These are phyloP conservation scores for Ascochyta koolunga DNA, from an alignment of 2,329 filamentous ascomycete species.

Conservation along the genomic window DNA sequence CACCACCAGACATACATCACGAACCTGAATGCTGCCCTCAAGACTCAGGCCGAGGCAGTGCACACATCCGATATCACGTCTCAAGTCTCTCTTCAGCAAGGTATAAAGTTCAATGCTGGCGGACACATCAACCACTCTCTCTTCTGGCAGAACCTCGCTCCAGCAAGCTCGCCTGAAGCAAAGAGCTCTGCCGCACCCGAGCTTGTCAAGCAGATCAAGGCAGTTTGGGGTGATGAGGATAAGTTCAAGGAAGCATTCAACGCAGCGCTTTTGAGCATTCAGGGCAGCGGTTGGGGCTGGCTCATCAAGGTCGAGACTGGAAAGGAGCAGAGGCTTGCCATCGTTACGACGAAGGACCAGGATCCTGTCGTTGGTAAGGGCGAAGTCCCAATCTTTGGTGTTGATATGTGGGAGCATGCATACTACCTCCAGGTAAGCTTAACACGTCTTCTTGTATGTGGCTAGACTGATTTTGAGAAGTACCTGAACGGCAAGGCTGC, in stretches of 20 bases:
- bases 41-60: slow-evolving; percentile 64
- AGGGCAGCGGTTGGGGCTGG: slow-evolving; percentile 91
- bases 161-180: slow-evolving; percentile 64
- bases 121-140: slow-evolving; percentile 93
- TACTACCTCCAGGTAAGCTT: slow-evolving; percentile 76
- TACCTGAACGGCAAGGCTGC: slow-evolving; percentile 77
- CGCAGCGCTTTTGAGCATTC: slow-evolving; percentile 70
- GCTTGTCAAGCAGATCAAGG: slow-evolving; percentile 66
- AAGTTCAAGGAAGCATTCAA: slow-evolving; percentile 71
- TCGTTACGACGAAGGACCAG: slow-evolving; percentile 86
- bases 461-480: slow-evolving; percentile 46
- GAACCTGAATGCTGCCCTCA: slow-evolving; percentile 72
- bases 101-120: slow-evolving; percentile 86
- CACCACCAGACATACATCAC: slow-evolving; percentile 81
- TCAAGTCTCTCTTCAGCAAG: slow-evolving; percentile 71
- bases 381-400: slow-evolving; percentile 73
- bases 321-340: slow-evolving; percentile 60
- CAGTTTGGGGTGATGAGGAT: slow-evolving; percentile 72
- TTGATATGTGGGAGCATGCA: slow-evolving; percentile 95
- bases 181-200: slow-evolving; percentile 61
- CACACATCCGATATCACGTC: slow-evolving; percentile 64
- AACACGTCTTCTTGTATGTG: not conserved
- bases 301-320: slow-evolving; percentile 71
- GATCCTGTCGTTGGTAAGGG: slow-evolving; percentile 70
- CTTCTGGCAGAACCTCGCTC: slow-evolving; percentile 86